A percentile compares a stretch with the other conserved stretches of the same genome.
Evolutionary conservation across 768 basidiomycete genomes (phyloP).

Genomic region (Omphalotus guepiniiformis): DNA sequence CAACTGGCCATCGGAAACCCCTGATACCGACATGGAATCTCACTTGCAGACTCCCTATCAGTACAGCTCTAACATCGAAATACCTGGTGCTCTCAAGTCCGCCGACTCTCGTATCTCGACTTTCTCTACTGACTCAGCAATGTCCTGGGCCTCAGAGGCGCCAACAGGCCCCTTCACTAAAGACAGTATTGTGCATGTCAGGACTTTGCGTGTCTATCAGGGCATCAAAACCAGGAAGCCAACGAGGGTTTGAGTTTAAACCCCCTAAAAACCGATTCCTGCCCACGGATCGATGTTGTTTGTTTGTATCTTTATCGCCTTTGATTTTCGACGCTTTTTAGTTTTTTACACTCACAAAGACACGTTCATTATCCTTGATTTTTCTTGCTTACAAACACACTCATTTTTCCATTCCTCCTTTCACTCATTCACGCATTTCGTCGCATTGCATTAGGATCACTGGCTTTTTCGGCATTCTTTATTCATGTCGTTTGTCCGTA

Average conservation of each 20-base stretch:
- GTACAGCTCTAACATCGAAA: slow-evolving; percentile 12
- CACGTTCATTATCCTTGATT: slow-evolving; percentile 7
- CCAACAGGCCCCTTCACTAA: slow-evolving; percentile 15
- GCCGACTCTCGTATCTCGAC: slow-evolving; percentile 6
- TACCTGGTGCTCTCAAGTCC: slow-evolving; percentile 16
- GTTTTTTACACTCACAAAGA: too few relatives aligned
- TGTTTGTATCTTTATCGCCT: background rate
- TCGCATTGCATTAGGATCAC: slow-evolving; percentile 2
- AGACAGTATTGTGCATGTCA: slow-evolving; percentile 37
- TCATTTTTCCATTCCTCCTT: background rate
- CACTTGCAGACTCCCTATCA: slow-evolving; percentile 14
- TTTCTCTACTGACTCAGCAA: slow-evolving; percentile 7
- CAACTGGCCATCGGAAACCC: slow-evolving; percentile 57
- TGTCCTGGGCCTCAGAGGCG: slow-evolving; percentile 16
- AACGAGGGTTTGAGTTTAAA: background rate
- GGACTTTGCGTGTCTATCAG: slow-evolving; percentile 48
- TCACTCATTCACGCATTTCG: background rate
- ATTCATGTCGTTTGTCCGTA: background rate
- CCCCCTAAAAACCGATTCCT: background rate
- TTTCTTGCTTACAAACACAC: background rate
- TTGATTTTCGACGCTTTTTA: too few relatives aligned
- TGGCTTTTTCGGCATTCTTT: slow-evolving; percentile 6
- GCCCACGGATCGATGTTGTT: background rate
- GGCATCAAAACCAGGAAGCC: slow-evolving; percentile 35
- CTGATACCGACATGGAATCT: slow-evolving; percentile 26